phyloP scores from a whole-genome alignment of 495 filamentous ascomycete genomes.

The Lophiotrema nucula region DNA sequence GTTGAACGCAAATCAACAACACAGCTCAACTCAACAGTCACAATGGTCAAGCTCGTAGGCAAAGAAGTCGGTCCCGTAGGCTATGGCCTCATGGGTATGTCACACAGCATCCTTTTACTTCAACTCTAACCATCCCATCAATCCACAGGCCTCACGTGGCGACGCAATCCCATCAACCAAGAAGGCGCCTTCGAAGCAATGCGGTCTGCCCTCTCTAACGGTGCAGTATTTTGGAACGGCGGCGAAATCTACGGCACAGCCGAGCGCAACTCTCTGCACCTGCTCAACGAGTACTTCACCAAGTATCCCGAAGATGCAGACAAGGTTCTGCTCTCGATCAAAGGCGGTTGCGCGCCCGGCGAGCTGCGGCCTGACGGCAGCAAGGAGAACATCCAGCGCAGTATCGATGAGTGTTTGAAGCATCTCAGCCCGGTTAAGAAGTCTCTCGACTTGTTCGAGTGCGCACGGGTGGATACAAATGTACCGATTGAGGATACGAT shows the following conservation, averaged over 20 bases:
- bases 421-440: conserved; percentile 66
- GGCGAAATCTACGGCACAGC: conserved; percentile 77
- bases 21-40: background rate
- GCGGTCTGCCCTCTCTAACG: conserved; percentile 61
- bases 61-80: conserved; percentile 38
- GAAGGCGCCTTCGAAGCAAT: conserved; percentile 67
- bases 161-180: conserved; percentile 54
- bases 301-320: conserved; percentile 66
- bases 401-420: conserved; percentile 65
- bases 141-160: conserved; percentile 71
- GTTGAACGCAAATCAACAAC: background rate
- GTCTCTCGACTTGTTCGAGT: conserved; percentile 79
- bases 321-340: conserved; percentile 65
- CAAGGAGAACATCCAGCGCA: conserved; percentile 59
- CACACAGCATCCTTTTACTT: background rate
- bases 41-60: conserved; percentile 33
- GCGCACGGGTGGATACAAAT: conserved; percentile 67
- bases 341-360: conserved; percentile 53
- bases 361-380: conserved; percentile 54
- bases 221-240: conserved; percentile 77
- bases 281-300: conserved; percentile 65
- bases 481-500: conserved; percentile 60
- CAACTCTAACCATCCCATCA: too few species aligned
- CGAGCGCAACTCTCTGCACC: conserved; percentile 63
- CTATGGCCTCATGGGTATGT: conserved; percentile 45